These are phyloP conservation scores for Ambrosia artemisiifolia DNA, from an alignment of 129 eudicot genomes.

Conservation along the genomic window DNA sequence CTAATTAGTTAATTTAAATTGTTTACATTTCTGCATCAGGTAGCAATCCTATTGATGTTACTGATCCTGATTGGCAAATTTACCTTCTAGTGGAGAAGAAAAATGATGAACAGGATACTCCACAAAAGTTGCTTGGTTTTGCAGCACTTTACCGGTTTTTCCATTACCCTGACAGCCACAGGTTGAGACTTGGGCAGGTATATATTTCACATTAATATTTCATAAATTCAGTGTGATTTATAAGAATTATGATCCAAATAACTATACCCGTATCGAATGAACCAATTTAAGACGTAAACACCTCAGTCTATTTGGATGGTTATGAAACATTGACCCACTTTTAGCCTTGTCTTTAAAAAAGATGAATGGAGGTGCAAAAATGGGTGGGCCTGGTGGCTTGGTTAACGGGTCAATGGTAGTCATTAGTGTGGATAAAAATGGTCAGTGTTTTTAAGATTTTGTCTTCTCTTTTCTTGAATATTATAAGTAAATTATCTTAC, in stretches of 20 bases:
- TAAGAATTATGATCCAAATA: neutral
- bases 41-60: conserved; percentile 94
- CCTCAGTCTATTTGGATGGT: neutral
- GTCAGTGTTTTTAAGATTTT: neutral
- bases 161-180: conserved; percentile 60
- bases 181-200: conserved; percentile 96
- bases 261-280: neutral
- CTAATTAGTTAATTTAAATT: neutral
- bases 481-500: neutral
- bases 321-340: neutral
- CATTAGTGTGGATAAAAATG: neutral
- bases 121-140: conserved; percentile 61
- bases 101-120: conserved; percentile 31
- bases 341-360: neutral
- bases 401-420: neutral
- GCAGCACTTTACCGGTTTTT: conserved; percentile 90
- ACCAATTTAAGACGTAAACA: neutral
- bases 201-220: conserved; percentile 8
- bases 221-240: neutral
- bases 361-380: neutral
- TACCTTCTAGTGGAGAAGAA: conserved; percentile 59
- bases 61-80: conserved; percentile 90
- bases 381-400: neutral
- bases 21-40: conserved; percentile 47
- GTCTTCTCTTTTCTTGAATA: neutral